Base-by-base conservation (phyloP, 75 land plant genomes). In the Ceratopteris richardii region DNA sequence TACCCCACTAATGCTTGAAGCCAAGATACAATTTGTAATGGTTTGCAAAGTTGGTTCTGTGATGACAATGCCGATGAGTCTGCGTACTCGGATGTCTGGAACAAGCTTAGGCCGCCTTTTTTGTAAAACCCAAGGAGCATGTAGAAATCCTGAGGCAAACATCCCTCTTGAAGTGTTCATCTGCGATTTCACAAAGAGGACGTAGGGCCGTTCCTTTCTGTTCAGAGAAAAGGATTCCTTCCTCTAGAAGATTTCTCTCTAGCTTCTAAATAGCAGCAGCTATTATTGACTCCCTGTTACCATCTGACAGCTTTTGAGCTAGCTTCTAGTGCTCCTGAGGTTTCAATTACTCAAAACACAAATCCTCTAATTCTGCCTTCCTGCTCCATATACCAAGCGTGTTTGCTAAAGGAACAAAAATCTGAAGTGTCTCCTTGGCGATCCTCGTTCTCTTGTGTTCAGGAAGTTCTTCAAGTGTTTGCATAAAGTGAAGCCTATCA, bases 401-500 rank as follows among this genome's bases (percentile, higher is more conserved):
- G 39, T 84, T 89, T 25, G 99, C 99, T 54, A 95, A 53, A 7
- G 99, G 96, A 21, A 60, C 88, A 76, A 95, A 88, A 29, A 95
- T 90, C 58, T 86, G 83, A 61, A 95, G 60, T 1, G 96, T 95
- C 63, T 95, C 99, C 64, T 84, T 86, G 7, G 99, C 96, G 62
- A 95, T 86, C 31, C 99, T 78, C 40, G 76, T 70, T 62, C 82
- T 96, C 65, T 95, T 95, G 36, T 16, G 44, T 27, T 74, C 40
- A 22, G 99, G 80, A 47, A 95, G 66, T 46, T 92, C 83, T 23
- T 75, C 86, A 50, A 95, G 56, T 1, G 99, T 95, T 75, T 78
- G 77, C 99, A 95, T 81, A 67, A 90, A 90, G 57, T 95, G 99
- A 72, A 95, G 69, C 44, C 99, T 70, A 71, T 95, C 99, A 13